Conservation (phyloP, 805 yeast species). For the Suhomyces vadensis region DNA sequence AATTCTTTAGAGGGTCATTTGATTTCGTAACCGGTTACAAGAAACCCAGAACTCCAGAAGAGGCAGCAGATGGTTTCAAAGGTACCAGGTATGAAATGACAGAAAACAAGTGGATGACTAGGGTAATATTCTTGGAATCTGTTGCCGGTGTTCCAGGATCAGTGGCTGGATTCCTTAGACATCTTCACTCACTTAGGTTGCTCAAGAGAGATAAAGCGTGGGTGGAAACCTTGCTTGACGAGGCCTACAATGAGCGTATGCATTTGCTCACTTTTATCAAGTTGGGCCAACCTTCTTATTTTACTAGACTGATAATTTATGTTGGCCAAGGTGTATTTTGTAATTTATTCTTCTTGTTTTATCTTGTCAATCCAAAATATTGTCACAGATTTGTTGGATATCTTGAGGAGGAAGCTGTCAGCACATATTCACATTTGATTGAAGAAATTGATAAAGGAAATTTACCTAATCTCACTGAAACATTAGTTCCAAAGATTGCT, state of each 20-base stretch:
- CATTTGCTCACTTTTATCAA: conserved; percentile 69
- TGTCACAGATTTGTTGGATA: conserved; percentile 80
- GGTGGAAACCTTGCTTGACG: conserved; percentile 72
- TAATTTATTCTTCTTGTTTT: conserved; percentile 61
- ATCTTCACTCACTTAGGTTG: conserved; percentile 61
- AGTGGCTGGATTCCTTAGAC: conserved; percentile 72
- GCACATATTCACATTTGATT: conserved; percentile 62
- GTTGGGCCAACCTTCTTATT: conserved; percentile 61
- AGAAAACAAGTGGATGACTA: conserved; percentile 60
- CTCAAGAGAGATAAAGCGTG: conserved; percentile 70
- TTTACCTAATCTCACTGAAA: conserved; percentile 48
- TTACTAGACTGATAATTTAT: conserved; percentile 54
- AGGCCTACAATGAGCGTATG: conserved; percentile 79
- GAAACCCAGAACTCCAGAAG: conserved; percentile 46
- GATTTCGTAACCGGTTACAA: conserved; percentile 66
- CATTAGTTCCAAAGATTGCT: conserved; percentile 59
- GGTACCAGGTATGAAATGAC: conserved; percentile 56
- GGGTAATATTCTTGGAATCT: conserved; percentile 64
- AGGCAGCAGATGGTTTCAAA: conserved; percentile 26
- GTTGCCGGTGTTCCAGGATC: conserved; percentile 83
- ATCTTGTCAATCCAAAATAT: conserved; percentile 57
- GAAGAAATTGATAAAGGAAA: conserved; percentile 53
- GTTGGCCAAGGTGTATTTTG: conserved; percentile 72
- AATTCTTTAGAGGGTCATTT: conserved; percentile 48
- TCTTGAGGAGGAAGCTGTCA: conserved; percentile 74